Evolutionary conservation across 176 grass and related monocot genomes (phyloP).

Genomic region (Saccharum officinarum): DNA sequence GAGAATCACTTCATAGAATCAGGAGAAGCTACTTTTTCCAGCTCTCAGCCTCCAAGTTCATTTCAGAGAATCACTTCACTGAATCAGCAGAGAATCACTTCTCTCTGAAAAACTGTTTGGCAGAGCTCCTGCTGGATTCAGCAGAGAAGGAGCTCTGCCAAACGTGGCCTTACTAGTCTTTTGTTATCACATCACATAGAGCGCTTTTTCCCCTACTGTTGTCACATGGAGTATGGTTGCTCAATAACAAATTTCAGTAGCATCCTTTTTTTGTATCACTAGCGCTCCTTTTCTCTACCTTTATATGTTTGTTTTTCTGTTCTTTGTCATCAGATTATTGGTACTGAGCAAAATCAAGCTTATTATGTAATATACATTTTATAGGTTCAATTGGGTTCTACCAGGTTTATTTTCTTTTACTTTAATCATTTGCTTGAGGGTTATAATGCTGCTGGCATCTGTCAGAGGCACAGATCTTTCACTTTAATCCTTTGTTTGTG

Average conservation of each 20-base stretch:
- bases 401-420: conserved; percentile 19
- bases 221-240: background rate
- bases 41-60: too few species aligned
- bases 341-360: background rate
- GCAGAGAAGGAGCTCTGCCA: too few species aligned
- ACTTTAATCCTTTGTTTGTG: background rate
- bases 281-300: background rate
- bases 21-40: too few species aligned
- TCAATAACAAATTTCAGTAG: background rate
- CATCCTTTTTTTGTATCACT: background rate
- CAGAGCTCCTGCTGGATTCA: too few species aligned
- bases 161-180: background rate
- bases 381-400: background rate
- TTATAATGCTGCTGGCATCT: conserved; percentile 1
- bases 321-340: conserved; percentile 21
- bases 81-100: too few species aligned
- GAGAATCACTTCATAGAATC: too few species aligned
- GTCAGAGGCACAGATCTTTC: background rate
- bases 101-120: too few species aligned
- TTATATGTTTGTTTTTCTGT: background rate
- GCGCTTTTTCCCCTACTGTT: background rate
- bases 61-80: too few species aligned
- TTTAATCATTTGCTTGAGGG: conserved; percentile 1
- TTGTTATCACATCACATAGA: background rate
- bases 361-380: conserved; percentile 2